Base-by-base conservation (phyloP, 371 early-diverging fungal genomes). In the Apophysomyces trapeziformis region DNA sequence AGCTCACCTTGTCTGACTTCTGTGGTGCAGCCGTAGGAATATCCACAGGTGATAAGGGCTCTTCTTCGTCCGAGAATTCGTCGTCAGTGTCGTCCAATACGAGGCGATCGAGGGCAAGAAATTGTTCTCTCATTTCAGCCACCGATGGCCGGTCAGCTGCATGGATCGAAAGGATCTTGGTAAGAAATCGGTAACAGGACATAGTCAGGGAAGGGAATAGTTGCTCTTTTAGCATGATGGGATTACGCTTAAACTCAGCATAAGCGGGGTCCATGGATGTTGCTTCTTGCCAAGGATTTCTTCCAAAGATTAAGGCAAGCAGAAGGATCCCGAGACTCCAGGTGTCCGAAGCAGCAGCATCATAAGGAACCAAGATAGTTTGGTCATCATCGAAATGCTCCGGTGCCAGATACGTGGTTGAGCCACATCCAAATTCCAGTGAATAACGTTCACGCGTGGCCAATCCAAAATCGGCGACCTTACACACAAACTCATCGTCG, bases 401-500 rank as follows among this genome's bases (percentile, higher is more conserved):
- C 38, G 89, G 89, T 12, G 86, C 85, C 59, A 89, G 78, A 61
- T 89, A 89, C 65, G 90, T 84, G 45, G 89, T 85, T 41, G 87
- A 86, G 4, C 95, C 95, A 71, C 91, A 90, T 7, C 94, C 94
- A 66, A 87, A 87, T 68, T 93, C 94, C 46, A 74, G 75, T 16
- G 90, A 90, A 67, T 78, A 87, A 0, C 81, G 76, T 39, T 91
- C 88, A 43, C 86, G 82, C 47, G 94, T 93, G 32, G 93, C 89
- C 21, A 96, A 82, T 11, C 95, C 95, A 76, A 94, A 95, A 75
- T 94, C 95, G 21, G 93, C 90, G 12, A 95, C 85, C 70, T 93
- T 93, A 65, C 91, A 78, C 26, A 71, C 70, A 21, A 83, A 71
- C 56, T 82, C 73, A 13, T 75, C 75, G 18, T 75, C 68, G 13